Conservation (phyloP, 116 monocot species). For the Zostera marina region DNA sequence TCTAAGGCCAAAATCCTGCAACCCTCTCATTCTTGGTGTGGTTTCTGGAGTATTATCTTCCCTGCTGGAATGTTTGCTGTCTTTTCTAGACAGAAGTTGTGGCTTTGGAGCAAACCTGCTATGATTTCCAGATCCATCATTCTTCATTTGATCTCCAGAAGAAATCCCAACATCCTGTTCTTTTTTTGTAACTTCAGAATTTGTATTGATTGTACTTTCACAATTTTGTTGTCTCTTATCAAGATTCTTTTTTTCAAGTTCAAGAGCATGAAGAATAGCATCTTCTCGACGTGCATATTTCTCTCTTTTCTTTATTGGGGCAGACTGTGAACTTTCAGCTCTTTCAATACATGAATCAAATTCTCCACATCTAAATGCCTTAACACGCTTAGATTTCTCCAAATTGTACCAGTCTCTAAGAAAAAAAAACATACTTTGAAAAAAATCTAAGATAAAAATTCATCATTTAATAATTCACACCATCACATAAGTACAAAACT, state of each 20-base stretch:
- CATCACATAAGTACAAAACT: neutral
- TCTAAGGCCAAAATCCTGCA: constrained; percentile 34
- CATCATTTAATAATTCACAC: neutral
- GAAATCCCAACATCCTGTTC: constrained; percentile 16
- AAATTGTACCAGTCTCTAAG: constrained; percentile 94
- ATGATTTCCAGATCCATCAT: constrained; percentile 15
- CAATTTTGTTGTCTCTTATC: constrained; percentile 18
- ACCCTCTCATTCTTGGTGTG: constrained; percentile 23
- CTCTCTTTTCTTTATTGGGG: constrained; percentile 81
- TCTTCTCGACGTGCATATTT: constrained; percentile 96
- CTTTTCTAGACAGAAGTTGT: constrained; percentile 11
- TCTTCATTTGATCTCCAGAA: constrained; percentile 8
- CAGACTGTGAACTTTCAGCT: constrained; percentile 69
- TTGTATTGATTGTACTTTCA: constrained; percentile 15
- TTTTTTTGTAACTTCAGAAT: constrained; percentile 12
- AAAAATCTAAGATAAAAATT: neutral
- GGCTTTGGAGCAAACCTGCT: constrained; percentile 17
- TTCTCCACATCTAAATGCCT: constrained; percentile 92
- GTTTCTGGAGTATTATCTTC: constrained; percentile 19
- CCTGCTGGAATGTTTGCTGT: constrained; percentile 8
- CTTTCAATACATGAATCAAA: constrained; percentile 92
- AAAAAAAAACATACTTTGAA: constrained; percentile 2
- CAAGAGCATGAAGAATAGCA: constrained; percentile 96
- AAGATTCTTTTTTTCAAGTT: constrained; percentile 53
- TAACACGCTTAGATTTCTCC: constrained; percentile 94